These are phyloP conservation scores for Chamaecyparis obtusa DNA, from an alignment of 75 land plant species.

Conservation along the genomic window DNA sequence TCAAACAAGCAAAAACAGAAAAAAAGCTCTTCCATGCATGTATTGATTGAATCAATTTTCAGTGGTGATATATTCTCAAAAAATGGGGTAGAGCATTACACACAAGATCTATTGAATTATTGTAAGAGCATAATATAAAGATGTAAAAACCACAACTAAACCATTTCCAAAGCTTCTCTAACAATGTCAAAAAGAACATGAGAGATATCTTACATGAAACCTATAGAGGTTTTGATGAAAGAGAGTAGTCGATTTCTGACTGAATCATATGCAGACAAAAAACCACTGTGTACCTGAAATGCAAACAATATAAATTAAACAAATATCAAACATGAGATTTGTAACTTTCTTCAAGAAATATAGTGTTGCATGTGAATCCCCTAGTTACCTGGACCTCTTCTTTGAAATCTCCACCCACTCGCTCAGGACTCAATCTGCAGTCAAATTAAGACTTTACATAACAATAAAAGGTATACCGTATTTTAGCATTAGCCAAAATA, in stretches of 20 bases:
- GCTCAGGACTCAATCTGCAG: slow-evolving; percentile 83
- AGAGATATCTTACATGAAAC: slow-evolving; percentile 45
- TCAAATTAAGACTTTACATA: background rate
- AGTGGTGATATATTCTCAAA: no score
- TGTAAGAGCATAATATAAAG: background rate
- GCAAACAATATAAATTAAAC: background rate
- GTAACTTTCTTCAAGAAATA: background rate
- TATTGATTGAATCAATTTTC: no score
- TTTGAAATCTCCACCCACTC: slow-evolving; percentile 79
- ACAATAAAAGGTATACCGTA: background rate
- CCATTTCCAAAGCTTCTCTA: background rate
- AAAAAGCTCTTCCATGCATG: no score
- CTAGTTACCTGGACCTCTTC: slow-evolving; percentile 76
- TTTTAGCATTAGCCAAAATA: background rate
- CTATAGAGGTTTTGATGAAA: slow-evolving; percentile 61
- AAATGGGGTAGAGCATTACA: no score
- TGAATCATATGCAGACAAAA: slow-evolving; percentile 94
- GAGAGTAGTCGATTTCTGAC: slow-evolving; percentile 64
- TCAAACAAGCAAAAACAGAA: no score
- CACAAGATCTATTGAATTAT: background rate
- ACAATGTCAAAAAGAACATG: background rate
- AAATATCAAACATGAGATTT: background rate
- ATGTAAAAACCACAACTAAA: background rate
- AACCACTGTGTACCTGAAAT: slow-evolving; percentile 90
- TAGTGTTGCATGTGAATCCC: background rate